A percentile compares a stretch with the other conserved stretches of the same genome.
phyloP scores from a whole-genome alignment of 495 filamentous ascomycete genomes.

The Xylaria acuta region DNA sequence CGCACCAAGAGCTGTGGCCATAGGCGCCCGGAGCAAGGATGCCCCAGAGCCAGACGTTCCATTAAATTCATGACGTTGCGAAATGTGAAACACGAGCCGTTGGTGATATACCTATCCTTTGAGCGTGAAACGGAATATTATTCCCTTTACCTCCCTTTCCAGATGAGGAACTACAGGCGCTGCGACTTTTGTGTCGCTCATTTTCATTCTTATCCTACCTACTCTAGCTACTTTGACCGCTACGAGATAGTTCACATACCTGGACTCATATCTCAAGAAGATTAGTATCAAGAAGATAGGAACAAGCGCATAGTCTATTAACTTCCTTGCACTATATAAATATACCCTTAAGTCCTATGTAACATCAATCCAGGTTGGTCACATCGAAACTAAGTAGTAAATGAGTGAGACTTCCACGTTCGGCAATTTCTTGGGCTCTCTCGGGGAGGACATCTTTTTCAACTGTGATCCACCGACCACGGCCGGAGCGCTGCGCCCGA shows the following conservation, averaged over 20 bases:
- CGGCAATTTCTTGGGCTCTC: slow-evolving; percentile 22
- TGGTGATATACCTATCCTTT: neutral
- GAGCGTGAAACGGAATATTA: neutral
- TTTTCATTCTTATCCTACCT: neutral
- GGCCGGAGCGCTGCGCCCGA: slow-evolving; percentile 39
- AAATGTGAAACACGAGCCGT: slow-evolving; percentile 10
- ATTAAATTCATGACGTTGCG: neutral
- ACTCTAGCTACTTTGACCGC: neutral
- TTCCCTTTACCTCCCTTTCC: neutral
- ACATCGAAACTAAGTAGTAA: slow-evolving; percentile 14
- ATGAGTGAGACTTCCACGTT: slow-evolving; percentile 14
- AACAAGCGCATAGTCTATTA: neutral
- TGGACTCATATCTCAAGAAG: neutral
- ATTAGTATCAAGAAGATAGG: neutral
- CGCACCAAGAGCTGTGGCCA: neutral
- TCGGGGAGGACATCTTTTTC: slow-evolving; percentile 42
- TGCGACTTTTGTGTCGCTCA: neutral
- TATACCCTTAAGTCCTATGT: neutral
- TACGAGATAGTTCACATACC: neutral
- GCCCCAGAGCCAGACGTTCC: neutral
- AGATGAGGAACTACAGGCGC: neutral
- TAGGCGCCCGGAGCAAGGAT: slow-evolving; percentile 15
- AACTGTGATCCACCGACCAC: slow-evolving; percentile 48
- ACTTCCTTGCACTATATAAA: neutral
- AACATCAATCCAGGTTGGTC: neutral